phyloP scores from a whole-genome alignment of 257 asterid species.

The Lycium ferocissimum region DNA sequence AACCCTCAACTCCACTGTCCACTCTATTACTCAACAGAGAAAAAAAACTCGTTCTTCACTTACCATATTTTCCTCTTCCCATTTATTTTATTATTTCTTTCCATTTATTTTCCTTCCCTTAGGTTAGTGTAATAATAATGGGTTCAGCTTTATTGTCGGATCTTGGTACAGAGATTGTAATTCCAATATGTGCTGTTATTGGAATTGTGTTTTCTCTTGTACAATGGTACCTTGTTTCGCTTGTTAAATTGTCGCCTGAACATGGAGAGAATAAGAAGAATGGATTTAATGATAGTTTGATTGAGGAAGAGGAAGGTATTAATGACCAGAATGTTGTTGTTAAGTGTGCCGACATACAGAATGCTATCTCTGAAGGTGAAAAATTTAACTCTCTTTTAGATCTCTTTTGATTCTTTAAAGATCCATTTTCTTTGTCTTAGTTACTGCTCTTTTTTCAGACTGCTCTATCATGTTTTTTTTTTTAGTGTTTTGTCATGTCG shows the following conservation, averaged over 20 bases:
- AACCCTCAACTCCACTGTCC: not conserved
- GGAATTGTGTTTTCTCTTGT: constrained; percentile 24
- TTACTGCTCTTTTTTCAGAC: too few species aligned
- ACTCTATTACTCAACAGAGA: not conserved
- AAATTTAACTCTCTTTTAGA: not conserved
- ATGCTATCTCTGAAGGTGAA: constrained; percentile 23
- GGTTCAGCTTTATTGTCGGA: constrained; percentile 4
- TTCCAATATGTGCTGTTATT: constrained; percentile 2
- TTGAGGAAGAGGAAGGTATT: constrained; percentile 24
- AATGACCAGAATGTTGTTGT: not conserved
- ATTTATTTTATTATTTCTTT: not conserved
- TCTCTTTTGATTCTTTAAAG: not conserved
- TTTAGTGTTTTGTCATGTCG: too few species aligned
- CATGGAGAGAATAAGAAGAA: not conserved
- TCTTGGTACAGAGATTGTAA: not conserved
- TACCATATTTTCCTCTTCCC: not conserved
- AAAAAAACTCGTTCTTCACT: not conserved
- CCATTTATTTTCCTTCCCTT: not conserved
- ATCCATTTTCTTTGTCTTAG: not conserved
- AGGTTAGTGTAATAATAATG: not conserved
- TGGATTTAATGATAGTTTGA: not conserved
- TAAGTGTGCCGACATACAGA: constrained; percentile 18
- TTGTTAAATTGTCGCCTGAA: not conserved
- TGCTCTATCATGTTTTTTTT: too few species aligned
- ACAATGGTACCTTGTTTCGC: constrained; percentile 24